Evolutionary conservation across 2,329 filamentous ascomycete genomes (phyloP).

Genomic region (Exophiala alcalophila): DNA sequence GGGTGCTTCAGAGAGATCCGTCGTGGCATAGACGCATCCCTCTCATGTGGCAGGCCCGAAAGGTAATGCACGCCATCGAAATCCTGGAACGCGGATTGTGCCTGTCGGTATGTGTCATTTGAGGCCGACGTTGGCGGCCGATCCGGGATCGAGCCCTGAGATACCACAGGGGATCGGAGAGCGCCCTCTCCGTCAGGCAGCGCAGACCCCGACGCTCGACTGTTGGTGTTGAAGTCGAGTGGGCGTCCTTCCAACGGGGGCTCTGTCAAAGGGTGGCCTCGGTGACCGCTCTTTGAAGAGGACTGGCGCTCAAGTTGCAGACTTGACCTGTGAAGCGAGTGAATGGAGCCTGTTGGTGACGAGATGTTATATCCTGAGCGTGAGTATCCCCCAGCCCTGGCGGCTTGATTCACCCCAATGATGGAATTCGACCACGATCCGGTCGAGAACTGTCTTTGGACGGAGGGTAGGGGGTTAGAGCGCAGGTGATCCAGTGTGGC

Average conservation of each 20-base stretch:
- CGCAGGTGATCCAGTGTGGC: conserved; percentile 20
- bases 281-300: conserved; percentile 38
- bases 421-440: conserved; percentile 45
- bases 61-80: conserved; percentile 51
- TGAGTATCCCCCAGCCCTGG: conserved; percentile 43
- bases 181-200: conserved; percentile 15
- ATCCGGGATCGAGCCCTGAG: conserved; percentile 17
- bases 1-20: conserved; percentile 40
- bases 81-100: conserved; percentile 43
- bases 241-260: conserved; percentile 37
- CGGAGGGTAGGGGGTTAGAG: no score
- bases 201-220: conserved; percentile 24
- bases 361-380: conserved; percentile 36
- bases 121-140: conserved; percentile 43
- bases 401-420: conserved; percentile 35
- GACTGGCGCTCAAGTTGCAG: conserved; percentile 37
- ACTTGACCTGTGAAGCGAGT: conserved; percentile 35
- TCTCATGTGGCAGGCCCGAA: conserved; percentile 27
- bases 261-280: conserved; percentile 41
- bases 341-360: conserved; percentile 44
- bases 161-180: conserved; percentile 5
- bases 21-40: conserved; percentile 29
- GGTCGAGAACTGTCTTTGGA: conserved; percentile 35
- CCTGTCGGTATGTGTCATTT: conserved; percentile 46
- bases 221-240: conserved; percentile 27